Percentiles rank a stretch among this genome's conserved stretches.
phyloP scores from a whole-genome alignment of 805 yeast species.

The Lipomyces kockii region DNA sequence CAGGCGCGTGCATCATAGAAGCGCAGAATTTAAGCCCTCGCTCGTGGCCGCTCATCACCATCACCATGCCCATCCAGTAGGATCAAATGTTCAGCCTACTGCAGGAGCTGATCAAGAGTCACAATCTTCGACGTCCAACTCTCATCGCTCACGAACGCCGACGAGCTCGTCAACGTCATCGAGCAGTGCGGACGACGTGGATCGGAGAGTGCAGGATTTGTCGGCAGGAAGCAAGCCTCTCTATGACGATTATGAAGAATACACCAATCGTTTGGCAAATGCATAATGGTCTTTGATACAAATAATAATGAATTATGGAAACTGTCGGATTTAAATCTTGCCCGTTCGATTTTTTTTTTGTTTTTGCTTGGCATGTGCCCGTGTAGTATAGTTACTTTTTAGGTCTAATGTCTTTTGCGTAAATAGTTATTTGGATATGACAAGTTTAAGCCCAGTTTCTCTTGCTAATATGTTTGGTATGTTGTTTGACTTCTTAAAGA shows the following conservation, averaged over 20 bases:
- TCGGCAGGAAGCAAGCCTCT: constrained; percentile 3
- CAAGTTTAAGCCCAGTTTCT: not conserved
- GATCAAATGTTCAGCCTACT: not conserved
- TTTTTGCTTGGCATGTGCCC: not conserved
- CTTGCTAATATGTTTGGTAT: not conserved
- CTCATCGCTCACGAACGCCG: not conserved
- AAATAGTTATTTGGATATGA: not conserved
- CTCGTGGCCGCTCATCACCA: constrained; percentile 12
- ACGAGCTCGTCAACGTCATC: not conserved
- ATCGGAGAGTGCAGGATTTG: not conserved
- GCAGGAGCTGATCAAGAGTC: not conserved
- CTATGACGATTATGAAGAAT: constrained; percentile 1
- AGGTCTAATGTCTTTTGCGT: not conserved
- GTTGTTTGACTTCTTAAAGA: not conserved
- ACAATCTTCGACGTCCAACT: not conserved
- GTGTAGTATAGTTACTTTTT: no score
- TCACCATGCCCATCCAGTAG: constrained; percentile 12
- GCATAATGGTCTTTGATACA: not conserved
- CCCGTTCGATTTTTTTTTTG: not conserved
- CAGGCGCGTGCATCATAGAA: constrained; percentile 45
- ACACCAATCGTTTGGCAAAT: not conserved
- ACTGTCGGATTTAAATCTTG: not conserved
- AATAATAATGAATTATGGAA: not conserved
- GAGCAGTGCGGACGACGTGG: not conserved
- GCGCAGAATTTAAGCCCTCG: constrained; percentile 4